Base-by-base conservation (phyloP, 192 early-diverging fungal species). In the Linnemannia elongata region DNA sequence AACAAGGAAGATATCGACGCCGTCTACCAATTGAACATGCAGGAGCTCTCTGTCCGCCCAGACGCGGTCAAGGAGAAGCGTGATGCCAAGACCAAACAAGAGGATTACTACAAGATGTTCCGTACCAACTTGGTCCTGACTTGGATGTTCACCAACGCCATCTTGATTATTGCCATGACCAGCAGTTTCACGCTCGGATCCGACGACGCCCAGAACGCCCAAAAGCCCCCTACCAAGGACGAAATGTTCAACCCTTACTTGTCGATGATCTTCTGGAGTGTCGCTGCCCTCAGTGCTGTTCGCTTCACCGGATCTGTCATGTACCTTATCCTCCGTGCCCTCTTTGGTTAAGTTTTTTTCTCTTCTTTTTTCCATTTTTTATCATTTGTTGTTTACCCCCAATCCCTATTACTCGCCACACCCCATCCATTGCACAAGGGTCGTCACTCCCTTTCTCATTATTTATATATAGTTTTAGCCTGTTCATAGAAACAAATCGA, bases 71-170 rank as follows among this genome's bases (percentile, higher is more conserved):
- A 93, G 81, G 90, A 94, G 88, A 90, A 94, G 54, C 90, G 94
- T 76, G 95, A 97, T 85, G 91, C 92, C n/a, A 92, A 93, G 77
- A 94, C 93, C 7, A 97, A 97, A 88, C 93, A 94, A 77, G 97
- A 97, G 76, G 97, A 98, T 82, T 93, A 96, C 86, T 97, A 97
- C 92, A 94, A 94, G 87, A 90, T 94, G 86, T 97, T 97, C 93
- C 92, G 97, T 45, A 98, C 97, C 6, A 84, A 88, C 44, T 88
- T 97, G 69, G 93, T 98, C 8, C 91, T 97, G 15, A 88, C 91
- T 12, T 98, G 97, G 97, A 94, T 97, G 91, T 95, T 96, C 85
- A 92, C 94, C 76, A 98, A 98, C 82, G 92, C 92, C 8, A 63
- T 94, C 30, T 88, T 98, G 44, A 89, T 96, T 73, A 91, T 95